A percentile compares a stretch with the other conserved stretches of the same genome.
phyloP scores from a whole-genome alignment of 768 basidiomycete genomes.

The Rossbeevera mucosa region DNA sequence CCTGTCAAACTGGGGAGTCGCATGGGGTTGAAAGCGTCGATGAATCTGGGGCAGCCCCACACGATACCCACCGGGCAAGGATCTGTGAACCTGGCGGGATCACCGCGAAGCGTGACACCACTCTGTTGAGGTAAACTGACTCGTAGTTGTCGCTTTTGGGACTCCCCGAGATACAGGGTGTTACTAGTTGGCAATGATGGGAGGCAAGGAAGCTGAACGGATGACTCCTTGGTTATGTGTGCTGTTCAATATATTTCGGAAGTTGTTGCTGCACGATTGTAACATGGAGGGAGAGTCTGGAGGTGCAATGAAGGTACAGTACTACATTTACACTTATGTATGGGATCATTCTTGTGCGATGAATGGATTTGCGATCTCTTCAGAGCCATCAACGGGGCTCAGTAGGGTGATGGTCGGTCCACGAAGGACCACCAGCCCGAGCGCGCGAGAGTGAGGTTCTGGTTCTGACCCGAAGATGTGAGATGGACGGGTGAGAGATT shows the following conservation, averaged over 20 bases:
- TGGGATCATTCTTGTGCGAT: constrained; percentile 51
- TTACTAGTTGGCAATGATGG: neutral
- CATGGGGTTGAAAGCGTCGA: constrained; percentile 10
- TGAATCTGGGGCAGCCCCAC: constrained; percentile 11
- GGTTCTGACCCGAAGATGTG: constrained; percentile 43
- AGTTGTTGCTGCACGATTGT: neutral
- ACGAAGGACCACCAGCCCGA: constrained; percentile 86
- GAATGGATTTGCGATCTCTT: constrained; percentile 93
- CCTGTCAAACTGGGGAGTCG: constrained; percentile 18
- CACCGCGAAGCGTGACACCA: constrained; percentile 22
- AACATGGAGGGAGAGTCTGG: no score
- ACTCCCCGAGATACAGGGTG: neutral
- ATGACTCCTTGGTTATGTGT: constrained; percentile 1
- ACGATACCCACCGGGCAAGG: constrained; percentile 10
- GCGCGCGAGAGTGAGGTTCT: constrained; percentile 54
- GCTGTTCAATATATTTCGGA: neutral
- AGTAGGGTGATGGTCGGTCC: constrained; percentile 93
- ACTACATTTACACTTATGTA: neutral
- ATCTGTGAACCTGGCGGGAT: constrained; percentile 17
- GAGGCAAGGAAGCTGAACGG: neutral
- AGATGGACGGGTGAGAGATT: constrained; percentile 13
- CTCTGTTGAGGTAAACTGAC: constrained; percentile 16
- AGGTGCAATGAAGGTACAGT: neutral
- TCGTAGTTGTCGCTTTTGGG: neutral
- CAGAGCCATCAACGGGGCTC: constrained; percentile 92